phyloP scores from a whole-genome alignment of 1,139 yeast genomes.

The Magnusiomyces suaveolens region DNA sequence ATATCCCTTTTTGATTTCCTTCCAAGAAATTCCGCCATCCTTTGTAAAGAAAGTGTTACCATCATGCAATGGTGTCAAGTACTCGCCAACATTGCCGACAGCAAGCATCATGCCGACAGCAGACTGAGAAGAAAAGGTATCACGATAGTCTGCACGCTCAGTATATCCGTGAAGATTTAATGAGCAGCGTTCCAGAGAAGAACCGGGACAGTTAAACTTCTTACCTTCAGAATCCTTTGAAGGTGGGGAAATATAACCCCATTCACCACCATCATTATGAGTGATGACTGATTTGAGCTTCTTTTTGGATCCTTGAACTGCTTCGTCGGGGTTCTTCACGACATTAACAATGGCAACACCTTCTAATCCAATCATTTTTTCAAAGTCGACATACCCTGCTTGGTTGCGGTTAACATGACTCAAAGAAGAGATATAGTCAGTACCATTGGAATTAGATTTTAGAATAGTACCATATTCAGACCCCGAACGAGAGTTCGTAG shows the following conservation, averaged over 20 bases:
- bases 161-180: constrained; percentile 86
- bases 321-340: constrained; percentile 47
- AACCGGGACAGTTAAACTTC: constrained; percentile 41
- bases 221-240: constrained; percentile 51
- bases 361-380: constrained; percentile 74
- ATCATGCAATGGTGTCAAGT: constrained; percentile 41
- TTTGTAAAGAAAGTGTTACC: constrained; percentile 64
- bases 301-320: constrained; percentile 39
- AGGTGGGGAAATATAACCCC: constrained; percentile 69
- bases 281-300: constrained; percentile 63
- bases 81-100: constrained; percentile 80
- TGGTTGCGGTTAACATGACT: constrained; percentile 66
- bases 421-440: constrained; percentile 69
- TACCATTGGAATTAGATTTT: constrained; percentile 92
- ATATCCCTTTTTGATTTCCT: constrained; percentile 59
- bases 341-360: constrained; percentile 72
- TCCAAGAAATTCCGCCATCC: constrained; percentile 91
- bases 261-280: constrained; percentile 86
- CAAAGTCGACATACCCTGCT: constrained; percentile 80
- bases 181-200: constrained; percentile 50
- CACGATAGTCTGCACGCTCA: constrained; percentile 73
- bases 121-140: constrained; percentile 77
- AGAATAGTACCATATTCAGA: constrained; percentile 71
- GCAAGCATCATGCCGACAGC: constrained; percentile 84
- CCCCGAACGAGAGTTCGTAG: constrained; percentile 45